Evolutionary conservation across 257 asterid species (phyloP), one percentile per base, ranked within the genome.

Genomic region (Fraxinus cuspidata): DNA sequence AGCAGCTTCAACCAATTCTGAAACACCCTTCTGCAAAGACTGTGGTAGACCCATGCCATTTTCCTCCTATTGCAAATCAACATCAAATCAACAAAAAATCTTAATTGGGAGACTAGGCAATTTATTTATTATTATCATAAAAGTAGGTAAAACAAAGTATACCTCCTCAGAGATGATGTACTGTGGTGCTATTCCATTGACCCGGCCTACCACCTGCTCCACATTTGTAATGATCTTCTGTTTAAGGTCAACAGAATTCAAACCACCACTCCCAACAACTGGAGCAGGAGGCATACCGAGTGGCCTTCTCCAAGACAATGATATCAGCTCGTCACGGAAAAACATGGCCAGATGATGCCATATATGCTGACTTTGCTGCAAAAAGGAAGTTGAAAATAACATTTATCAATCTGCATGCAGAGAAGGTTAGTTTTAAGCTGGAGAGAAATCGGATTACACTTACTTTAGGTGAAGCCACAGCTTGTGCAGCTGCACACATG

Each of bases 281-380:
- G 94, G 89, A 63, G 88, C 90, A 58, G 86, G 81, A 21, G 93
- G 94, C 91, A 90, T 88, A 74, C 97, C 98, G 7, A 88, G 90
- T 51, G 98, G 97, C 85, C 94, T 89, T 86, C 98, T 91, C 98
- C 97, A 96, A 63, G 98, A 93, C 99, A 98, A 96, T n/a, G 99
- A 96, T 70, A 96, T 86, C 83, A 96, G 79, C 87, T 96, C 99
- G 80, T 96, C 99, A 19, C 99, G 98, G 90, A 96, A 96, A 81
- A 96, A 96, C 97, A 93, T 93, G 0, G 99, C 99, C 84, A 96
- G 81, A 84, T 96, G 98, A 88, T 96, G 95, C 98, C 97, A 96
- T 75, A 96, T 65, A 83, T 93, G 99, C 82, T 93, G 97, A 78
- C 84, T 92, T 93, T 96, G 99, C 98, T 95, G 98, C 86, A 89